Conservation (phyloP, 1,284 basidiomycete genomes). For the Sanguinoderma infundibulare region DNA sequence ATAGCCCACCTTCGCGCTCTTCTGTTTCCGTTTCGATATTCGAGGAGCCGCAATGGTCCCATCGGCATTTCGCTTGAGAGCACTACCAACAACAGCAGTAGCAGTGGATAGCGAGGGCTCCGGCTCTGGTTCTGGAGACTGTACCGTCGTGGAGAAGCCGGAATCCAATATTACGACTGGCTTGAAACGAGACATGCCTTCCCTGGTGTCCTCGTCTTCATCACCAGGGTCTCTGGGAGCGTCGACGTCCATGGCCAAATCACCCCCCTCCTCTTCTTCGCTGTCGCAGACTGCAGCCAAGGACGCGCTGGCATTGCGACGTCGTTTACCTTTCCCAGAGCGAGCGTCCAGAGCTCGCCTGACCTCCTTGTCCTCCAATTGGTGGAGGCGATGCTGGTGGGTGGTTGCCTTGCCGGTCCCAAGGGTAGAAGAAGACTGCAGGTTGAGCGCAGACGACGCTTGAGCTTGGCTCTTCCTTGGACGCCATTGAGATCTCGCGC, state of each 20-base stretch:
- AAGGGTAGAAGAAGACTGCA: conserved; percentile 80
- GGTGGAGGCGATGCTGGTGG: conserved; percentile 61
- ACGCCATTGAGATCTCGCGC: conserved; percentile 17
- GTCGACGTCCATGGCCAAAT: conserved; percentile 17
- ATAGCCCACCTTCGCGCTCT: conserved; percentile 45
- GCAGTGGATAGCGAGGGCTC: not conserved
- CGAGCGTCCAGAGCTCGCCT: conserved; percentile 54
- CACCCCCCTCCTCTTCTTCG: conserved; percentile 28
- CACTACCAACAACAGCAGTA: conserved; percentile 57
- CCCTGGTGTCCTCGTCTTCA: conserved; percentile 15
- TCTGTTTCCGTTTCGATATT: conserved; percentile 45
- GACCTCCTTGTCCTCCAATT: conserved; percentile 63
- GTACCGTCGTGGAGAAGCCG: conserved; percentile 29
- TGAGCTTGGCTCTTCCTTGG: conserved; percentile 76
- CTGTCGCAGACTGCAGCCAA: conserved; percentile 41
- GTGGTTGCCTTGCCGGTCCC: conserved; percentile 71
- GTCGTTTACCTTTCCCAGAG: conserved; percentile 43
- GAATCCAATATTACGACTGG: conserved; percentile 36
- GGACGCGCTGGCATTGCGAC: conserved; percentile 38
- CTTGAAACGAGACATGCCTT: conserved; percentile 27
- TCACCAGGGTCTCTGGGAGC: not conserved
- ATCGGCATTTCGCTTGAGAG: conserved; percentile 61
- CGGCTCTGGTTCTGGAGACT: conserved; percentile 7
- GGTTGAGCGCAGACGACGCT: conserved; percentile 54
- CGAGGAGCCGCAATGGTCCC: conserved; percentile 56